These are phyloP conservation scores for Colletotrichum somersetense DNA, from an alignment of 2,329 filamentous ascomycete genomes.

Conservation along the genomic window DNA sequence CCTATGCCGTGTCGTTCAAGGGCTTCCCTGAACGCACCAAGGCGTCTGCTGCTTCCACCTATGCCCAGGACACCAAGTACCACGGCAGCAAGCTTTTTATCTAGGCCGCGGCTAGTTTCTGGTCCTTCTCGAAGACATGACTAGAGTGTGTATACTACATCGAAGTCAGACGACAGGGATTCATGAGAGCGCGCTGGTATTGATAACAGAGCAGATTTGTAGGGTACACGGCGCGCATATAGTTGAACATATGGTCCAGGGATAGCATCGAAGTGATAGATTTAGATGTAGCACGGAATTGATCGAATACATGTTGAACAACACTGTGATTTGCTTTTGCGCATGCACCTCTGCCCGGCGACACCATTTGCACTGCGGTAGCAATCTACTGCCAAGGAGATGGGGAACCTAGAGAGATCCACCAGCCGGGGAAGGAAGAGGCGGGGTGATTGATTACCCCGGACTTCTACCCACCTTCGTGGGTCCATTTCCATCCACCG, in stretches of 20 bases:
- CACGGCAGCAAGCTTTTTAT: slow-evolving; percentile 63
- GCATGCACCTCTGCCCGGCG: not conserved
- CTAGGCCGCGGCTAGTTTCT: slow-evolving; percentile 50
- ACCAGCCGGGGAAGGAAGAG: not conserved
- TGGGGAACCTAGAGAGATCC: not conserved
- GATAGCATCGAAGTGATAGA: not conserved
- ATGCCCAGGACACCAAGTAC: slow-evolving; percentile 59
- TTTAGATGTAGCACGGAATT: not conserved
- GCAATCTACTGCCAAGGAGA: not conserved
- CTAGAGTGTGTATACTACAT: not conserved
- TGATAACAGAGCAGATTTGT: not conserved
- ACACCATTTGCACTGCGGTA: too few relatives aligned
- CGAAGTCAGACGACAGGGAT: not conserved
- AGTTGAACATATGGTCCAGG: not conserved
- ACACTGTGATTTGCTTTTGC: not conserved
- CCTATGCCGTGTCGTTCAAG: slow-evolving; percentile 74
- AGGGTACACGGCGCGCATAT: not conserved
- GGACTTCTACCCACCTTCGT: slow-evolving; percentile 9
- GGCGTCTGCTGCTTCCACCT: slow-evolving; percentile 46
- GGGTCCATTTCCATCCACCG: not conserved
- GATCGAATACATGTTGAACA: not conserved
- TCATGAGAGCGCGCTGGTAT: not conserved
- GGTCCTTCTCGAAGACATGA: not conserved
- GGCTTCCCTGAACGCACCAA: slow-evolving; percentile 70
- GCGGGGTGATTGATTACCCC: slow-evolving; percentile 14